Percentiles rank a stretch among this genome's conserved stretches.
Conservation (phyloP, 148 eudicot species). For the Rhododendron vialii region DNA sequence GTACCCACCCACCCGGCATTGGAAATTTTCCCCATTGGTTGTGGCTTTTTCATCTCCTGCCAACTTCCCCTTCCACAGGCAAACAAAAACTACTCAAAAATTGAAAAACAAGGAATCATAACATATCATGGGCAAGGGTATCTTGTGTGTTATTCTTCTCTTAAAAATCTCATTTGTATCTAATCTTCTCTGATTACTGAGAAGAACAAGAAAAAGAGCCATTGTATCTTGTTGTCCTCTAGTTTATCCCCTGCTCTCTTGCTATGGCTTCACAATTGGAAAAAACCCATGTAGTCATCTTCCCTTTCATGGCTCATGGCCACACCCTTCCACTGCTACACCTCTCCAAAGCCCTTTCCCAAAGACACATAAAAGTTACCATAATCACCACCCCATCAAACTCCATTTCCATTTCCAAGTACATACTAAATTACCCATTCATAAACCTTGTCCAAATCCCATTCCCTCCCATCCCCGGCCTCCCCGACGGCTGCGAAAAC, state of each 20-base stretch:
- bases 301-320: constrained; percentile 39
- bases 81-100: background rate
- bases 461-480: constrained; percentile 15
- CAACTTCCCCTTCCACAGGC: background rate
- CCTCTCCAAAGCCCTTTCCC: constrained; percentile 27
- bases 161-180: background rate
- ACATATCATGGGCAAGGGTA: too few species aligned
- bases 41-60: background rate
- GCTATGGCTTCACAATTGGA: constrained; percentile 18
- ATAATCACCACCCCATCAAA: constrained; percentile 26
- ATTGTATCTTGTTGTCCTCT: background rate
- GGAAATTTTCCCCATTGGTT: too few species aligned
- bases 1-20: too few species aligned
- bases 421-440: background rate
- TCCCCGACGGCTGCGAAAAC: constrained; percentile 33
- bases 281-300: constrained; percentile 17
- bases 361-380: constrained; percentile 11
- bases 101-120: background rate
- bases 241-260: background rate
- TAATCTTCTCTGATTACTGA: background rate
- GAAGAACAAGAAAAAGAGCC: background rate
- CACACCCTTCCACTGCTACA: constrained; percentile 32
- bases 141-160: background rate
- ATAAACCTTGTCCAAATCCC: constrained; percentile 17
- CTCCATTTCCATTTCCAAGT: constrained; percentile 7